Percentiles rank a stretch among this genome's conserved stretches.
phyloP scores from a whole-genome alignment of 768 basidiomycete genomes.

The Lactarius tabidus region DNA sequence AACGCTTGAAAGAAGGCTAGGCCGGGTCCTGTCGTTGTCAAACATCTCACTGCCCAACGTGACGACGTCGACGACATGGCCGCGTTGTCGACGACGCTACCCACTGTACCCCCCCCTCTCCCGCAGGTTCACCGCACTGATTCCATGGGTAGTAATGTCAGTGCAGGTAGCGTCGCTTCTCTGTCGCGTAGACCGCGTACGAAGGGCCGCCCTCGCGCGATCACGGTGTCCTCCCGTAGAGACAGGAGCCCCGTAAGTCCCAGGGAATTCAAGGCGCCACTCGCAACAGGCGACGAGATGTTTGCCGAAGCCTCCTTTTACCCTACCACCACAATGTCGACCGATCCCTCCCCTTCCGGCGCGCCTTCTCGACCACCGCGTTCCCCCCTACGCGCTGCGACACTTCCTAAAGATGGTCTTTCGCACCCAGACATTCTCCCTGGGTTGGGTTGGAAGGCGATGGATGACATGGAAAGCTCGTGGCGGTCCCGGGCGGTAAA shows the following conservation, averaged over 20 bases:
- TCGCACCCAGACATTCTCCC: constrained; percentile 14
- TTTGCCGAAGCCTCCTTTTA: constrained; percentile 23
- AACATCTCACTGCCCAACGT: constrained; percentile 19
- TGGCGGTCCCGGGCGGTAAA: constrained; percentile 22
- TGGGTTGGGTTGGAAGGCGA: constrained; percentile 14
- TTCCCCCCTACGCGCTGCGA: constrained; percentile 24
- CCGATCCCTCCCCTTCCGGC: constrained; percentile 7
- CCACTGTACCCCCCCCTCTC: constrained; percentile 21
- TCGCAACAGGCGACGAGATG: constrained; percentile 18
- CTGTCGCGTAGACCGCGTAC: constrained; percentile 34
- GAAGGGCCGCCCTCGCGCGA: constrained; percentile 28
- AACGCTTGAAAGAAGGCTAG: constrained; percentile 9
- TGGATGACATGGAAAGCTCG: constrained; percentile 23
- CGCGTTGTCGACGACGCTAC: constrained; percentile 31
- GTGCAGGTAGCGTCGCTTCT: constrained; percentile 27
- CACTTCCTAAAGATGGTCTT: constrained; percentile 10
- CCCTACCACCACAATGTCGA: constrained; percentile 19
- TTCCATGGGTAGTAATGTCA: constrained; percentile 31
- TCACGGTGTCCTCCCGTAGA: constrained; percentile 28
- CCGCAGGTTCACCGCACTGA: constrained; percentile 31
- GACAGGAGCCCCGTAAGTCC: constrained; percentile 29
- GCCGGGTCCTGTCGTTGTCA: constrained; percentile 14
- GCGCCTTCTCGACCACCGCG: constrained; percentile 24
- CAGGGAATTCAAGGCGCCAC: constrained; percentile 18
- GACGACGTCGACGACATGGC: constrained; percentile 31